Evolutionary conservation across 768 basidiomycete species (phyloP), one percentile per base, ranked within the genome.

Genomic region (Naganishia vishniacii): DNA sequence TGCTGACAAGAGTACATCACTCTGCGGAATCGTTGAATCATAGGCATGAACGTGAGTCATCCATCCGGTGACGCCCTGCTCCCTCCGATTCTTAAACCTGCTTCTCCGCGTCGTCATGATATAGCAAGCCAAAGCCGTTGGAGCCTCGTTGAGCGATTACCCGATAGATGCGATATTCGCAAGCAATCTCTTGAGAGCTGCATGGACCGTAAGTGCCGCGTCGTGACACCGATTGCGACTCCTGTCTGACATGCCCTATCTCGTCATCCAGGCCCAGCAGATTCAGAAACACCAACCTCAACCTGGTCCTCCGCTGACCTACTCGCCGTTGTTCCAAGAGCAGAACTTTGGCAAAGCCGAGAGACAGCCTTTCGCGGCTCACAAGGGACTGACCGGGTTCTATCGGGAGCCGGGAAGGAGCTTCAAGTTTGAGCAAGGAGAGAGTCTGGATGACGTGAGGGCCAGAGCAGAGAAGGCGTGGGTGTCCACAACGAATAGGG

Each of bases 331-430:
- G n/a, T 65, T 81, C 4, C 70, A 78, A 13, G 80, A 81, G 65
- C 80, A 81, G 67, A 72, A 78, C 68, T 81, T 79, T 41, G 80
- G 80, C 8, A 71, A 72, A 61, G 79, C 78, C 56, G 73, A 73
- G 70, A 75, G 67, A 47, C 63, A 68, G 45, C 56, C 62, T 15
- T 68, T 62, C 40, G 37, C 37, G 53, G 46, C 51, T 47, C 28
- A 56, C 48, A 46, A 63, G 46, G 63, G 65, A 37, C 51, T 62
- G 23, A 65, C 66, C 29, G 71, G 71, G n/a, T 73, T 65, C 61
- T 49, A 46, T n/a, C 53, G 68, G 15, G 41, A 71, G 59, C 66
- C 71, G 5, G 72, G 72, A 18, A 66, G 79, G n/a, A 59, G 28
- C 4, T 78, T 78, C 67, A 72, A 69, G 7, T 78, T 80, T 65